Evolutionary conservation across 345 rosid species (phyloP), one percentile per base, ranked within the genome.

Genomic region (Acer campestre): DNA sequence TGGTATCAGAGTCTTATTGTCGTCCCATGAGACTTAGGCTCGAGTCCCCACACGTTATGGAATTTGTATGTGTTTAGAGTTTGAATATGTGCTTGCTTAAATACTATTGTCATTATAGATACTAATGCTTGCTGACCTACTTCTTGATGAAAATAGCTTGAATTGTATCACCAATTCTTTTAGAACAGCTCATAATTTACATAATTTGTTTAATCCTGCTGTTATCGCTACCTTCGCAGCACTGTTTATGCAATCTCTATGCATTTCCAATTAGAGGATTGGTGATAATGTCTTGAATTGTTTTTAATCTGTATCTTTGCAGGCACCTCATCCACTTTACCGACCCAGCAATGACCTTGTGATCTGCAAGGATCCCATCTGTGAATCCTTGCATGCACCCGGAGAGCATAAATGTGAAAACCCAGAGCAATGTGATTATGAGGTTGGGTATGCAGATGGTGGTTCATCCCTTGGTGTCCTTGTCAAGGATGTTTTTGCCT

Each of bases 381-480:
- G 99, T 67, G 87, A 80, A 31, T 92, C 99, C 13, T 71, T 96
- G 86, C 93, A 88, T 73, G 58, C 85, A 20, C 82, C 85, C 38
- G 86, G 84, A 7, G 85, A 85, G 25, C 89, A 88, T 77, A 86
- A 58, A 75, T 87, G 90, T 78, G 89, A 89, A 68, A 51, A 77
- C 72, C 93, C 91, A 3, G 87, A 77, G 56, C 99, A 91, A 83
- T 94, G 98, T 80, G 97, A 92, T 84, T 94, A 94, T 25, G 95
- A 90, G 86, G 94, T 96, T 79, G 92, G 86, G 83, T 92, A 94
- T 70, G 99, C 97, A 6, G 98, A 96, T 82, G 92, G 97, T 10
- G 97, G 98, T 44, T 96, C 98, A 10, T 94, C 99, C 73, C 87
- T 87, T 5, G 99, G 98, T 29, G 99, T 96, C 61, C 97, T 96